Percentiles rank a stretch among this genome's conserved stretches.
These are phyloP conservation scores for Salix exigua DNA, from an alignment of 345 rosid genomes.

Conservation along the genomic window DNA sequence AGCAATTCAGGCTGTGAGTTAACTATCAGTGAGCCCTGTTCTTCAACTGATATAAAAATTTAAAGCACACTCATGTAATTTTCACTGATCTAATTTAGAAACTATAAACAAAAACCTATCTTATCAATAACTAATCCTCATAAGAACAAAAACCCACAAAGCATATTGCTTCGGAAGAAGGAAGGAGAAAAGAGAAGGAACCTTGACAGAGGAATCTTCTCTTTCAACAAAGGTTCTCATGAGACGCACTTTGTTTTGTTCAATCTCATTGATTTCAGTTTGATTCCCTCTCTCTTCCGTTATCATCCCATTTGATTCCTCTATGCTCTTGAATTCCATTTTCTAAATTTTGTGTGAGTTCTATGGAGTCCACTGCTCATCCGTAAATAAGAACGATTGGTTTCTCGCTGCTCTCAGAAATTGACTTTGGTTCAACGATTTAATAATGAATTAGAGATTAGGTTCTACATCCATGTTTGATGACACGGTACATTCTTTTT, in stretches of 20 bases:
- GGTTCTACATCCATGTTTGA: too few species aligned
- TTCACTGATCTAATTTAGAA: not conserved
- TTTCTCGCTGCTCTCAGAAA: not conserved
- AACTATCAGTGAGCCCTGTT: not conserved
- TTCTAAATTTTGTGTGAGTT: not conserved
- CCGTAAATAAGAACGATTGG: not conserved
- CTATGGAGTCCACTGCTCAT: not conserved
- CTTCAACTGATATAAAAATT: not conserved
- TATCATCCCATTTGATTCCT: conserved; percentile 8
- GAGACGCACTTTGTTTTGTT: conserved; percentile 65
- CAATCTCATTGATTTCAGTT: conserved; percentile 46
- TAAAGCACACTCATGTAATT: not conserved
- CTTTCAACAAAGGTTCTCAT: conserved; percentile 74
- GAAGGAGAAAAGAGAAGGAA: not conserved
- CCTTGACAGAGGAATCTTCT: conserved; percentile 81
- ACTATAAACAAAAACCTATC: not conserved
- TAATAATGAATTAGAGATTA: too few species aligned
- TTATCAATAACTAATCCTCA: not conserved
- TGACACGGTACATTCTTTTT: too few species aligned
- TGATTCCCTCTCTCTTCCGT: conserved; percentile 16
- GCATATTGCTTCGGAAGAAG: too few species aligned
- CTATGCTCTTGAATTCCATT: conserved; percentile 20
- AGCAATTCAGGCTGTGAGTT: too few species aligned
- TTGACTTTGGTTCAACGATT: not conserved
- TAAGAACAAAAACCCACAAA: not conserved